Conservation (phyloP, 257 asterid species). For the Anisodus tanguticus region DNA sequence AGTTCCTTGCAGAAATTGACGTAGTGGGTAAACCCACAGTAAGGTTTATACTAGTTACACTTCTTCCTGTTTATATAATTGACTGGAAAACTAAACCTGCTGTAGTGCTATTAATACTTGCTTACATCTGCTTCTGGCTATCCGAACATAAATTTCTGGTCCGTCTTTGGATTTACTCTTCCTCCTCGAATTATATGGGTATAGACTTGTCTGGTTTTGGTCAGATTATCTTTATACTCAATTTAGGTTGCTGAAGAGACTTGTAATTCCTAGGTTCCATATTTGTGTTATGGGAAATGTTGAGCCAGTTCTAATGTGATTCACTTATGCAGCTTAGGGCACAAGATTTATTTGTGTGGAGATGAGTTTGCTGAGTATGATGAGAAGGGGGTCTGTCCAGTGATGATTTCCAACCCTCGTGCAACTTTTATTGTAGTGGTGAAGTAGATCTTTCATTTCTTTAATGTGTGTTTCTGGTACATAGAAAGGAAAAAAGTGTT, state of each 20-base stretch:
- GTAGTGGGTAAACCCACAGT: background rate
- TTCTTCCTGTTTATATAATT: conserved; percentile 5
- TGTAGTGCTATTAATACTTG: conserved; percentile 13
- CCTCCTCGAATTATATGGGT: background rate
- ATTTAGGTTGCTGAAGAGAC: background rate
- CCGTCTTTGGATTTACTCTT: background rate
- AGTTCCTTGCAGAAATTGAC: background rate
- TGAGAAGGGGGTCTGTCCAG: conserved; percentile 91
- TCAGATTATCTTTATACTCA: background rate
- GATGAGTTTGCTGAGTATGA: conserved; percentile 84
- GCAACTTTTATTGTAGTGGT: conserved; percentile 56
- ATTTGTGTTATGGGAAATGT: background rate
- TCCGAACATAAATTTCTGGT: background rate
- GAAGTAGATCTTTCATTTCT: conserved; percentile 47
- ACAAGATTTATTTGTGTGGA: conserved; percentile 68
- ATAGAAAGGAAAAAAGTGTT: background rate
- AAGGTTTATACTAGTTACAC: background rate
- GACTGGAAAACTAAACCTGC: background rate
- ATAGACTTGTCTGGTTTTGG: background rate
- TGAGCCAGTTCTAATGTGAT: background rate
- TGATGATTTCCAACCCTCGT: conserved; percentile 79
- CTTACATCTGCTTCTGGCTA: background rate
- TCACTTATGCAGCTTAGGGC: conserved; percentile 54
- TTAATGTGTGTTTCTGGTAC: background rate
- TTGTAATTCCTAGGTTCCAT: background rate